Evolutionary conservation across 257 asterid genomes (phyloP), one percentile per base, ranked within the genome.

Genomic region (Pogostemon cablin): DNA sequence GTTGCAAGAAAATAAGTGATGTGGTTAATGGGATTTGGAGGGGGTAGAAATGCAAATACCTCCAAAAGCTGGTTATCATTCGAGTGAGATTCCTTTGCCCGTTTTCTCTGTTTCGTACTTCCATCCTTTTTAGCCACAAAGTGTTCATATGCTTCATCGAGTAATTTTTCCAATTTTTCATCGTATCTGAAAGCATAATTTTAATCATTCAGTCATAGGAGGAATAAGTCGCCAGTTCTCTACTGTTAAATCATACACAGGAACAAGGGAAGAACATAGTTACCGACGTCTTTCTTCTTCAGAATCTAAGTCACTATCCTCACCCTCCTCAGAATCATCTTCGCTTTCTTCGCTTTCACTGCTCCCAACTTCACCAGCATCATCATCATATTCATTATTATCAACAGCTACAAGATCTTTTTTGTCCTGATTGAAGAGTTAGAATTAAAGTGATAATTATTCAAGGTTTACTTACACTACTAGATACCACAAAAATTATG

Each of bases 281-380:
- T 85, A 91, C 98, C 98, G 78, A 50, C 64, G 81, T 25, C 84
- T 80, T 80, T 95, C 98, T 74, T 95, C 99, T 71, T 92, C 99
- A 34, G 99, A 84, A 77, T 91, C 99, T 59, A 83, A 54, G 79
- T 92, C 96, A 75, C 96, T 89, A 48, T 85, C 65, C 39, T 77
- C 35, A 70, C 62, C 59, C 34, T 78, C 90, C 70, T 85, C 81
- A 59, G 71, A 75, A 67, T 82, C 91, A 39, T 64, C 84, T 2
- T 71, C 60, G 75, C 82, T 77, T 65, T 60, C 87, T 42, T 86
- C 96, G 35, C 85, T 81, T 34, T 85, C 99, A 70, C 91, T 90
- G 39, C 77, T 58, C 47, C 78, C 76, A 11, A 74, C 61, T 71
- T 80, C 92, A 67, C 86, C 86, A 77, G 80, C 84, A 78, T 82